Conservation (phyloP, 2,329 filamentous ascomycete genomes). For the Exophiala bonariae region DNA sequence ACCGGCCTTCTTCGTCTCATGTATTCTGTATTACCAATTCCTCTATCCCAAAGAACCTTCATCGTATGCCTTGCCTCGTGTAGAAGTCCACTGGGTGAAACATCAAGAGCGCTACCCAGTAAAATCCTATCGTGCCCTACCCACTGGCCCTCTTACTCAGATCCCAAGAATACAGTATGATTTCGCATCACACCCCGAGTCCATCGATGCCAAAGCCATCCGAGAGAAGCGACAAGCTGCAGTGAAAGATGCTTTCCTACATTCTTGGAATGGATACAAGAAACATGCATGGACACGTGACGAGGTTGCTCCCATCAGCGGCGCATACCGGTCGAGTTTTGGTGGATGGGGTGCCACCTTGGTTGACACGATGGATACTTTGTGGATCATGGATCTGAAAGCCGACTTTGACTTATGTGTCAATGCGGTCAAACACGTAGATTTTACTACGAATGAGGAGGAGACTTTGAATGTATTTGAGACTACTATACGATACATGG, state of each 20-base stretch:
- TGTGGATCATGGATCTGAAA: constrained; percentile 70
- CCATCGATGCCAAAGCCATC: constrained; percentile 12
- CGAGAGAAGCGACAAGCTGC: constrained; percentile 39
- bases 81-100: constrained; percentile 21
- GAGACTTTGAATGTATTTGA: constrained; percentile 75
- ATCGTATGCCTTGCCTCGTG: background rate
- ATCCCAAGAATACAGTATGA: constrained; percentile 28
- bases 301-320: constrained; percentile 61
- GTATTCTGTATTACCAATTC: constrained; percentile 24
- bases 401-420: constrained; percentile 67
- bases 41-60: constrained; percentile 13
- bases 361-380: constrained; percentile 67
- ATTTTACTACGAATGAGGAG: constrained; percentile 50
- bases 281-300: constrained; percentile 64
- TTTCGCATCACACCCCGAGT: constrained; percentile 21
- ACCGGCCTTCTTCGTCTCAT: constrained; percentile 21
- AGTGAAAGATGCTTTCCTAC: constrained; percentile 53
- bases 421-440: constrained; percentile 54
- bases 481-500: constrained; percentile 86
- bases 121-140: constrained; percentile 16
- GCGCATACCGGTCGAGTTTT: constrained; percentile 56
- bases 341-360: constrained; percentile 68
- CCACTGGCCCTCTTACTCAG: constrained; percentile 18
- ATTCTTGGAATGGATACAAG: constrained; percentile 63
- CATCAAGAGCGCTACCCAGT: constrained; percentile 25